These are phyloP conservation scores for Rhynchosporium secalis DNA, from an alignment of 2,329 filamentous ascomycete genomes.

Conservation along the genomic window DNA sequence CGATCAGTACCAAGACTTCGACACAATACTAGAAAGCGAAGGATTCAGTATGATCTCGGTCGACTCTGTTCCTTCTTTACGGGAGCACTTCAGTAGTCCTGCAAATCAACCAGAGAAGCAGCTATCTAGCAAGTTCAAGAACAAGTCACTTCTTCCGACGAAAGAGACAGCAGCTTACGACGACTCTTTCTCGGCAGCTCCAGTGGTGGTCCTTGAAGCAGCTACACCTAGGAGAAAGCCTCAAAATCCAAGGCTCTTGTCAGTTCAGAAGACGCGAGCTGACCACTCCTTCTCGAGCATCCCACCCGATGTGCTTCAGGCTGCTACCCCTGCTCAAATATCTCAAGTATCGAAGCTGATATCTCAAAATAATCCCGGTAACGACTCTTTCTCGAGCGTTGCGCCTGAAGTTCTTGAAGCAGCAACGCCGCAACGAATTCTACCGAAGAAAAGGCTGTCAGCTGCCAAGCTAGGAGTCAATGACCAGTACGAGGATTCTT, in stretches of 20 bases:
- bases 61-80: slow-evolving; percentile 52
- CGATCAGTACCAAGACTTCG: slow-evolving; percentile 47
- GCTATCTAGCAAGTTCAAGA: slow-evolving; percentile 13
- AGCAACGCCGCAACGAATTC: slow-evolving; percentile 23
- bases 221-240: slow-evolving; percentile 26
- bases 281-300: slow-evolving; percentile 36
- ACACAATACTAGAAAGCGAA: slow-evolving; percentile 57
- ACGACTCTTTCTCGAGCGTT: slow-evolving; percentile 36
- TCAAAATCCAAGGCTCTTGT: slow-evolving; percentile 23
- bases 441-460: slow-evolving; percentile 12
- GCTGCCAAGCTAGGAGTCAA: slow-evolving; percentile 12
- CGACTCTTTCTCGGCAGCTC: slow-evolving; percentile 35
- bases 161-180: slow-evolving; percentile 14
- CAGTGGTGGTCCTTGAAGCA: slow-evolving; percentile 30
- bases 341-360: slow-evolving; percentile 23
- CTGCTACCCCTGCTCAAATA: slow-evolving; percentile 30
- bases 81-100: slow-evolving; percentile 44
- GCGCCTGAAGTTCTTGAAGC: slow-evolving; percentile 24
- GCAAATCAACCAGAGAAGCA: slow-evolving; percentile 30
- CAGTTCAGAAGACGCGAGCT: slow-evolving; percentile 20
- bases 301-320: slow-evolving; percentile 30
- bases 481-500: slow-evolving; percentile 32
- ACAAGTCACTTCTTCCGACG: slow-evolving; percentile 24
- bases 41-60: slow-evolving; percentile 59
- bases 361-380: slow-evolving; percentile 19